Evolutionary conservation across 768 basidiomycete genomes (phyloP).

Genomic region (Hericium erinaceus): DNA sequence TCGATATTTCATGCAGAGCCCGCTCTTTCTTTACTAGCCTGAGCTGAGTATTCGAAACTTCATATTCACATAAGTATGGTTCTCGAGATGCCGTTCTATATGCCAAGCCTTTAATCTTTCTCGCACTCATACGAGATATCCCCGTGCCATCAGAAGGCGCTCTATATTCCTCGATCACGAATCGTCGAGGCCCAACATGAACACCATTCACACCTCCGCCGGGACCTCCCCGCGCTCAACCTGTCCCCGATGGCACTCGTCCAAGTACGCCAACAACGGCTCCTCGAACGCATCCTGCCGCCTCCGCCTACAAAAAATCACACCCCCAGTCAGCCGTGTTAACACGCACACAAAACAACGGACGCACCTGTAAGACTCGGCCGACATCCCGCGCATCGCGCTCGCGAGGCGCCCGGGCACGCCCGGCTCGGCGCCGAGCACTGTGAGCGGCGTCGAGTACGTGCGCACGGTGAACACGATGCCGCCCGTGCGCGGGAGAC

Average conservation of each 20-base stretch:
- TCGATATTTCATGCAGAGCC: too few relatives aligned
- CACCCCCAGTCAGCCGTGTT: neutral
- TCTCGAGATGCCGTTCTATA: too few relatives aligned
- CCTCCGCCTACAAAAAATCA: conserved; percentile 24
- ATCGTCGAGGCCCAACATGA: neutral
- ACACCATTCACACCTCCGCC: neutral
- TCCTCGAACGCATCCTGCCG: conserved; percentile 23
- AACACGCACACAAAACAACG: conserved; percentile 17
- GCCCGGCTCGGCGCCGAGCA: conserved; percentile 40
- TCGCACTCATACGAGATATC: too few relatives aligned
- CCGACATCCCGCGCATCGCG: conserved; percentile 51
- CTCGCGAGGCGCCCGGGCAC: conserved; percentile 50
- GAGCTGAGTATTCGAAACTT: too few relatives aligned
- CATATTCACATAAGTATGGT: too few relatives aligned
- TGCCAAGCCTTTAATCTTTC: too few relatives aligned
- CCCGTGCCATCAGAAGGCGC: too few relatives aligned
- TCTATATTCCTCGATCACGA: neutral
- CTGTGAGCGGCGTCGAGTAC: conserved; percentile 44
- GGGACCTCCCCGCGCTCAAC: conserved; percentile 21
- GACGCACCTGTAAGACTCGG: conserved; percentile 45
- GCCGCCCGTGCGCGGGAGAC: conserved; percentile 49
- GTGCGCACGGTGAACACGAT: conserved; percentile 60
- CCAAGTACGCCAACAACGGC: conserved; percentile 27
- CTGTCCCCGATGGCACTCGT: conserved; percentile 26
- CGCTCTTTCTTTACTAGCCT: too few relatives aligned